phyloP scores from a whole-genome alignment of 73 alveolate species.

The Stentor roeselii region DNA sequence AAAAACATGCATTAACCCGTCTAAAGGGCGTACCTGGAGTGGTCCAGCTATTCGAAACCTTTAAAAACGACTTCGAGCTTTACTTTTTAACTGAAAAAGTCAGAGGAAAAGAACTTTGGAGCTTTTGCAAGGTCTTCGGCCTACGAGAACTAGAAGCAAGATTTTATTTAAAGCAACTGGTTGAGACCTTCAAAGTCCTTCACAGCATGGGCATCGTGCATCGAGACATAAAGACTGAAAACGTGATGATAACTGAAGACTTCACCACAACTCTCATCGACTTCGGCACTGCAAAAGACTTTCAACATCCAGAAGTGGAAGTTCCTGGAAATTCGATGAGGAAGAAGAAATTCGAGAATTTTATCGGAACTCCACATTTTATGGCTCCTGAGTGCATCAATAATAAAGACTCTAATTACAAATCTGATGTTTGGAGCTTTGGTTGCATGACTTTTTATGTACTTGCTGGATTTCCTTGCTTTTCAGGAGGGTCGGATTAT shows the following conservation, averaged over 20 bases:
- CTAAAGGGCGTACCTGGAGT: slow-evolving; percentile 36
- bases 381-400: slow-evolving; percentile 67
- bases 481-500: slow-evolving; percentile 48
- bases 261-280: slow-evolving; percentile 36
- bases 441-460: slow-evolving; percentile 43
- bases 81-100: slow-evolving; percentile 42
- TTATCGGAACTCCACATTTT: slow-evolving; percentile 62
- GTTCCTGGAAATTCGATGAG: slow-evolving; percentile 50
- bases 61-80: slow-evolving; percentile 43
- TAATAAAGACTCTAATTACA: slow-evolving; percentile 41
- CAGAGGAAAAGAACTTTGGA: slow-evolving; percentile 53
- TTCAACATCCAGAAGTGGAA: slow-evolving; percentile 39
- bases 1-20: slow-evolving; percentile 48
- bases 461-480: slow-evolving; percentile 42
- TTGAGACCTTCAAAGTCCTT: neutral
- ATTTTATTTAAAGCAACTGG: neutral
- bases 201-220: slow-evolving; percentile 38
- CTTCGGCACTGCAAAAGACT: slow-evolving; percentile 58
- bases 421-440: slow-evolving; percentile 45
- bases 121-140: slow-evolving; percentile 45
- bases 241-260: slow-evolving; percentile 37
- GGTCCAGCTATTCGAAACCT: slow-evolving; percentile 38
- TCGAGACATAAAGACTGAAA: slow-evolving; percentile 63
- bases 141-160: slow-evolving; percentile 5
- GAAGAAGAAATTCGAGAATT: slow-evolving; percentile 41